phyloP scores from a whole-genome alignment of 345 rosid species.

The Eucalyptus shirleyi region DNA sequence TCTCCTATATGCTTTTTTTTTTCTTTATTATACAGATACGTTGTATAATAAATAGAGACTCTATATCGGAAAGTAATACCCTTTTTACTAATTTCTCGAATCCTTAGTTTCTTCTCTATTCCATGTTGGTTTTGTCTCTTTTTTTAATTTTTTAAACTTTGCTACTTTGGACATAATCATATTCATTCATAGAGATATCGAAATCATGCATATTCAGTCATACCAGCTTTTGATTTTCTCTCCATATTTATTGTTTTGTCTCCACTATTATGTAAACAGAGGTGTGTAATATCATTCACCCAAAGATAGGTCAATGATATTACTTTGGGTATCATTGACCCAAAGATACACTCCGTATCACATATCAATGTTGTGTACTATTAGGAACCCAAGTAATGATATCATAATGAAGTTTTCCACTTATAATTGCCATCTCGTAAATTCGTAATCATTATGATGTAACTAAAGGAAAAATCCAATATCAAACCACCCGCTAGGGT shows the following conservation, averaged over 20 bases:
- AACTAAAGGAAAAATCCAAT: no score
- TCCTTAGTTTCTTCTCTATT: neutral
- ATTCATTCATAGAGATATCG: neutral
- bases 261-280: accelerated
- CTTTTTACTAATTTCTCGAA: neutral
- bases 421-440: accelerated
- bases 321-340: neutral
- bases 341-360: accelerated
- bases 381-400: accelerated
- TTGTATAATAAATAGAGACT: no score
- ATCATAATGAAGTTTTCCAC: accelerated
- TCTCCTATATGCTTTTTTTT: no score
- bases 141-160: neutral
- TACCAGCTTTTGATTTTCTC: accelerated
- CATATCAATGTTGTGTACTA: accelerated
- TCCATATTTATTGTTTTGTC: neutral
- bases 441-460: no score
- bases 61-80: accelerated
- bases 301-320: no score
- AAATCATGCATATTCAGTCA: accelerated
- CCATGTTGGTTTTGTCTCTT: neutral
- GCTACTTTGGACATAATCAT: neutral
- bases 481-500: no score
- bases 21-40: accelerated
- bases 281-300: accelerated